These are phyloP conservation scores for Elsinoe batatas DNA, from an alignment of 2,329 filamentous ascomycete genomes.

Conservation along the genomic window DNA sequence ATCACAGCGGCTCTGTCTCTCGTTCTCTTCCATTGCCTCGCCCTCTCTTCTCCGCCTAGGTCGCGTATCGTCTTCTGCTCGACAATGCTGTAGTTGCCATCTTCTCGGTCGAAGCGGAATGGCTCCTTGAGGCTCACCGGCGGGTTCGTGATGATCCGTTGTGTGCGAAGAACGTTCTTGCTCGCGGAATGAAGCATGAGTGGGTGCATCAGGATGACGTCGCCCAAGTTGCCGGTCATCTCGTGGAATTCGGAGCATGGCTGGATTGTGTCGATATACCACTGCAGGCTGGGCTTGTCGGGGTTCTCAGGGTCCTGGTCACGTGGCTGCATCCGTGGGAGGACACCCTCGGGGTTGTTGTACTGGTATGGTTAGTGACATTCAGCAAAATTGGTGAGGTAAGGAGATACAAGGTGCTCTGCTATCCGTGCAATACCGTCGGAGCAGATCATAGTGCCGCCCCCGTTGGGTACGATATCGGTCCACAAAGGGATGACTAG, in stretches of 20 bases:
- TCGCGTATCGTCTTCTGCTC: conserved; percentile 46
- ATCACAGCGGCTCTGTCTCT: conserved; percentile 41
- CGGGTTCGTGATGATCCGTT: conserved; percentile 46
- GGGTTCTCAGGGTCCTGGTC: conserved; percentile 19
- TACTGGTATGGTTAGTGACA: conserved; percentile 22
- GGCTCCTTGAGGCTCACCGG: conserved; percentile 44
- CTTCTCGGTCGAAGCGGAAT: conserved; percentile 42
- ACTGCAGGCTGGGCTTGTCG: conserved; percentile 35
- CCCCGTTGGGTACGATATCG: conserved; percentile 50
- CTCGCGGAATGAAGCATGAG: conserved; percentile 50
- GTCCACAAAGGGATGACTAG: conserved; percentile 60
- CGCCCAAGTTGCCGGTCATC: conserved; percentile 44
- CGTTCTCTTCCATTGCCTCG: conserved; percentile 45
- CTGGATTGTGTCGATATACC: conserved; percentile 34
- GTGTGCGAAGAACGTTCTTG: conserved; percentile 36
- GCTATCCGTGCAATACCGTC: conserved; percentile 50
- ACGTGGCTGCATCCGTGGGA: conserved; percentile 53
- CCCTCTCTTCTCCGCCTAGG: conserved; percentile 35
- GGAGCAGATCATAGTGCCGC: conserved; percentile 56
- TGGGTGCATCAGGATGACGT: conserved; percentile 51
- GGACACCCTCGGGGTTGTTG: conserved; percentile 55
- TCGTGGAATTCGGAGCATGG: conserved; percentile 41
- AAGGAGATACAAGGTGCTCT: conserved; percentile 32
- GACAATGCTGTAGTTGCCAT: conserved; percentile 44
- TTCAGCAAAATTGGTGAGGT: background rate